These are phyloP conservation scores for Fraxinus floribunda DNA, from an alignment of 305 asterid genomes.

Conservation along the genomic window DNA sequence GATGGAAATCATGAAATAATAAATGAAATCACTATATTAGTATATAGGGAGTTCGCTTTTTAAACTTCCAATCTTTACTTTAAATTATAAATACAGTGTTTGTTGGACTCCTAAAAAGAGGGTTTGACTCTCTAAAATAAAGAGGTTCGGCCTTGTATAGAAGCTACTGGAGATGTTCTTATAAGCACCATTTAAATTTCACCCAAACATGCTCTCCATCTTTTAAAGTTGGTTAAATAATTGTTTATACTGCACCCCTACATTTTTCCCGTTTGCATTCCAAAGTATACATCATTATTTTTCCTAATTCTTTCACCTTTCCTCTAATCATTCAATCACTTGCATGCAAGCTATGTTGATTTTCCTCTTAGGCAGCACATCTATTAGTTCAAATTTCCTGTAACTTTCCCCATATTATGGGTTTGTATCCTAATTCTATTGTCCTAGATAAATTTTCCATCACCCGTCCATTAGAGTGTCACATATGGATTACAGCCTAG, in stretches of 20 bases:
- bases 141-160: background rate
- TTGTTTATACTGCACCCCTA: background rate
- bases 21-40: background rate
- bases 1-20: background rate
- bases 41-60: background rate
- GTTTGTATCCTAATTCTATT: background rate
- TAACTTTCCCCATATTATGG: background rate
- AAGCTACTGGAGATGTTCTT: background rate
- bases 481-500: background rate
- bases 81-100: background rate
- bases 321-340: background rate
- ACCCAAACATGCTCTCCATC: background rate
- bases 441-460: background rate
- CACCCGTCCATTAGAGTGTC: background rate
- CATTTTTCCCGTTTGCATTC: background rate
- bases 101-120: background rate
- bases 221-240: background rate
- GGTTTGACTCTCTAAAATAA: background rate
- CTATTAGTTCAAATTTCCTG: background rate
- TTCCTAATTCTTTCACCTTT: background rate
- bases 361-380: background rate
- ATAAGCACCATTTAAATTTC: background rate
- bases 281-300: background rate
- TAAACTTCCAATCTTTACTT: background rate
- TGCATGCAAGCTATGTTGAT: background rate